Evolutionary conservation across 1,284 basidiomycete species (phyloP), one percentile per base, ranked within the genome.

Genomic region (Leccinum pachyderme): DNA sequence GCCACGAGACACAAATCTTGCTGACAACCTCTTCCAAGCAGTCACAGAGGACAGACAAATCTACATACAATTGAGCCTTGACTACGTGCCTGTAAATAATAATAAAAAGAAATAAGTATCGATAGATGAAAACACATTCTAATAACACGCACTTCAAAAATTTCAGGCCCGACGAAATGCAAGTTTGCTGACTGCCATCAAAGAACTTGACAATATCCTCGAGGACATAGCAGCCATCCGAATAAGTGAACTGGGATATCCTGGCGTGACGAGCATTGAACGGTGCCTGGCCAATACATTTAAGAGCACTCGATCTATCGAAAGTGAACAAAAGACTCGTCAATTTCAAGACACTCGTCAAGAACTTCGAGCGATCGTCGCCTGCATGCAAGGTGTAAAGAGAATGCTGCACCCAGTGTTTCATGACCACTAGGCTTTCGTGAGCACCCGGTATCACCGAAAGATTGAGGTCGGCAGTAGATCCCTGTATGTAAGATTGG

Each of bases 21-120:
- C 70, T 69, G 37, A 74, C 71, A 0, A 82, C 59, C 24, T 68
- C 63, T 45, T 84, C 83, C 33, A 80, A 55, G 28, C 77, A 62
- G 49, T 80, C 75, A 52, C 80, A 81, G 1, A 83, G 61, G 2
- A 76, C 67, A 7, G 69, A 74, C 24, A 78, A 63, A 52, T 81
- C 70, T 18, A 81, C 64, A 4, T 56, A 60, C 0, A 78, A 48
- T 5, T 51, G 52, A 0, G 61, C 62, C 0, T 72, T 60, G 4
- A 81, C 31, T 9, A 82, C 55, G 51, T 79, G 75, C 15, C 82
- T 84, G 33, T 22, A 33, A 35, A 28, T 32, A 48, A 11, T 15
- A 18, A 18, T 18, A 18, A 18, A 18, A 18, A 18, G 18, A 18
- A 18, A 18, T 60, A 18, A 53, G 41, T 46, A 25, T 2, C 29